A percentile compares a stretch with the other conserved stretches of the same genome.
Evolutionary conservation across 2,329 filamentous ascomycete species (phyloP).

Genomic region (Diplodia seriata): DNA sequence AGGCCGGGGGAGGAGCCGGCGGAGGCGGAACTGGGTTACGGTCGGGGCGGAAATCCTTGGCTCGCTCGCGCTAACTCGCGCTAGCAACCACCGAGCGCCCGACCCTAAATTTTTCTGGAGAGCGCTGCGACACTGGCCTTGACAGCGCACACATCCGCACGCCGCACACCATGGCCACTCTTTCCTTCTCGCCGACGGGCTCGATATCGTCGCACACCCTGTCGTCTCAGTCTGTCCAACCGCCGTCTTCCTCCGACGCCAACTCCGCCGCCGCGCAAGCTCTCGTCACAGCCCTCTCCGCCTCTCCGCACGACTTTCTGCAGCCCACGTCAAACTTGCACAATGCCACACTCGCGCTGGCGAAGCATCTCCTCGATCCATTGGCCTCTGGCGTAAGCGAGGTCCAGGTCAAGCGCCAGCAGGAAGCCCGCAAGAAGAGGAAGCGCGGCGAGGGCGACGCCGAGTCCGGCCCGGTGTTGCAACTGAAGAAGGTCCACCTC

Average conservation of each 20-base stretch:
- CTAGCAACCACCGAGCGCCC: conserved; percentile 6
- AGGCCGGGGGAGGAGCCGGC: not conserved
- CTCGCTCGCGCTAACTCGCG: not conserved
- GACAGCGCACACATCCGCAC: conserved; percentile 1
- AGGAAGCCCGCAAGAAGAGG: conserved; percentile 74
- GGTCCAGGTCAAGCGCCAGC: conserved; percentile 72
- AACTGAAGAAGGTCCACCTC: conserved; percentile 81
- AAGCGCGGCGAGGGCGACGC: conserved; percentile 67
- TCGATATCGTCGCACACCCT: conserved; percentile 51
- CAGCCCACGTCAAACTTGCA: conserved; percentile 72
- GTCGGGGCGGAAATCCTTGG: conserved; percentile 12
- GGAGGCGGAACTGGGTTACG: not conserved
- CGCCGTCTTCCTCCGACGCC: conserved; percentile 44
- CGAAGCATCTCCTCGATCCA: conserved; percentile 81
- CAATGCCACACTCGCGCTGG: conserved; percentile 72
- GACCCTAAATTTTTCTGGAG: conserved; percentile 31
- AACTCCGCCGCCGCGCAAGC: conserved; percentile 43
- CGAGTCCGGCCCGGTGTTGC: conserved; percentile 63
- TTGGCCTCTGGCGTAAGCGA: conserved; percentile 77
- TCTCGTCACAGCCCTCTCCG: conserved; percentile 65
- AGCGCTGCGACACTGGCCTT: conserved; percentile 2
- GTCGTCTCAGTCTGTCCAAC: conserved; percentile 46
- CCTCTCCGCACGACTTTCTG: conserved; percentile 76
- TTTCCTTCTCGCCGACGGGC: conserved; percentile 44
- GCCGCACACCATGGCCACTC: conserved; percentile 31